Evolutionary conservation across 2,329 filamentous ascomycete species (phyloP), one percentile per base, ranked within the genome.

Genomic region (Trichoderma sp.): DNA sequence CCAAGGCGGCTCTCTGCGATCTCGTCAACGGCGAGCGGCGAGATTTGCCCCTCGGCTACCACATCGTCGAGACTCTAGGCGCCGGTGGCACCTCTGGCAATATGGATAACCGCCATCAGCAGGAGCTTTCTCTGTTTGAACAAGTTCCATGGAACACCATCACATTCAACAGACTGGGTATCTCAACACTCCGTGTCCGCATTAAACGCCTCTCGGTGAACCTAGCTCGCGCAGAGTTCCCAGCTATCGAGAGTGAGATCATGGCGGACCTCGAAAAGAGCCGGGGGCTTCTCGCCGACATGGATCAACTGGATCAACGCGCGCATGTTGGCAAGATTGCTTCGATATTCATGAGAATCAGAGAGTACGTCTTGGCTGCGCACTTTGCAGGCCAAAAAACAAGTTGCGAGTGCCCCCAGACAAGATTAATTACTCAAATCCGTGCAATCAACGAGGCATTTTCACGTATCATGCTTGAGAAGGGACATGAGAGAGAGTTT

Each of bases 51-150:
- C 80, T 88, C 0, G 85, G 86, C 0, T 88, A 86, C 67, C 86
- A 80, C 20, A 76, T 87, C 0, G 83, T 88, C 63, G 82, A 83
- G 67, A 88, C 86, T 32, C 82, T 85, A 0, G 77, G 85, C 11
- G 81, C 83, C 0, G 84, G 86, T 15, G 84, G 86, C 6, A 73
- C 59, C 0, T 69, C 75, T 0, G 80, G 81, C 0, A 78, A 76
- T 0, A 69, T 82, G 0, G 70, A 76, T 0, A 73, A 82, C 0
- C 80, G 84, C 0, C 74, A 79, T 6, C 61, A 39, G 0, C 71
- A 76, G 0, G 85, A 86, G 72, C 76, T 69, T 1, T 65, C 36
- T 0, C 85, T 87, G 71, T 86, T 86, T 59, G 20, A 68, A 0
- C 15, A 76, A 0, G 61, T 73, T 0, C 81, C 81, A 0, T 87